phyloP scores from a whole-genome alignment of 2,329 filamentous ascomycete genomes.

The Calonectria pauciramosa region DNA sequence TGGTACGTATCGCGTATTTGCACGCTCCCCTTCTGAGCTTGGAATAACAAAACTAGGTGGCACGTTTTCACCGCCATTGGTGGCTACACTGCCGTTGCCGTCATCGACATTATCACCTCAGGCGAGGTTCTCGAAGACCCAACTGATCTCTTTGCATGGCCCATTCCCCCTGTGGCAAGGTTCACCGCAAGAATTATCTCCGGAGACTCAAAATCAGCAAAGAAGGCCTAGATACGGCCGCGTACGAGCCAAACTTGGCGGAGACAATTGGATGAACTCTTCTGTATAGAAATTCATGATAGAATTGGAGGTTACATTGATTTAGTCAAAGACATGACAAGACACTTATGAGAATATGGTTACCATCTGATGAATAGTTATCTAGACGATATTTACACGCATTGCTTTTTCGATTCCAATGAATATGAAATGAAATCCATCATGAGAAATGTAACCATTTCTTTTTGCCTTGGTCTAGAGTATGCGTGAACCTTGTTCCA shows the following conservation, averaged over 20 bases:
- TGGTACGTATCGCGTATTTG: slow-evolving; percentile 48
- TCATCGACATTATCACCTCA: slow-evolving; percentile 54
- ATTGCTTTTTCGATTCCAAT: neutral
- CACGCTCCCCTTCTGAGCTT: neutral
- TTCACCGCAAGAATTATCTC: slow-evolving; percentile 32
- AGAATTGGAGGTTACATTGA: neutral
- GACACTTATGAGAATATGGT: neutral
- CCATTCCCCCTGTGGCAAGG: slow-evolving; percentile 42
- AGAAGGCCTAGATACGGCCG: neutral
- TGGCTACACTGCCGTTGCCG: slow-evolving; percentile 54
- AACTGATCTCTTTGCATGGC: slow-evolving; percentile 51
- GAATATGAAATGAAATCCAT: neutral
- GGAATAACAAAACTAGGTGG: slow-evolving; percentile 50
- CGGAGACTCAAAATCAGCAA: neutral
- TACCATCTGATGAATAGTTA: neutral
- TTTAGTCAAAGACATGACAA: neutral
- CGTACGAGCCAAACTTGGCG: neutral
- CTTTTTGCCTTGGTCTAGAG: neutral
- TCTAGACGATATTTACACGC: neutral
- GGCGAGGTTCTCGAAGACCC: slow-evolving; percentile 49
- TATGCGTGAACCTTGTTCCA: neutral
- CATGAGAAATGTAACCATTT: neutral
- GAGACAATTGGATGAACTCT: too few relatives aligned
- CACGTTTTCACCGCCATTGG: slow-evolving; percentile 58
- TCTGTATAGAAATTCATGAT: neutral